A percentile compares a stretch with the other conserved stretches of the same genome.
These are phyloP conservation scores for Trifolium fragiferum DNA, from an alignment of 306 rosid genomes.

Conservation along the genomic window DNA sequence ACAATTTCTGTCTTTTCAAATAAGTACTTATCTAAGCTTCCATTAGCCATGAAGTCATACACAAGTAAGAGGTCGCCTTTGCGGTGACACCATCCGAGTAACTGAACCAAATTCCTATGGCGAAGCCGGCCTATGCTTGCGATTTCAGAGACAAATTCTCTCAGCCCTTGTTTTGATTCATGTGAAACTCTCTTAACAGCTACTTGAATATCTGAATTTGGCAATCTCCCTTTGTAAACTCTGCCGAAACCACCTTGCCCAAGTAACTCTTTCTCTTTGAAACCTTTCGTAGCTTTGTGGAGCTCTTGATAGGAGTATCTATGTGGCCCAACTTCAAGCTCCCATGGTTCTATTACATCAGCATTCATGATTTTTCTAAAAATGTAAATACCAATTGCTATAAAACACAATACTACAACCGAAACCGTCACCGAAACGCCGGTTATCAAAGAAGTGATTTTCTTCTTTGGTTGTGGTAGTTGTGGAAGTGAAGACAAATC, in stretches of 20 bases:
- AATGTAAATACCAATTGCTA: constrained; percentile 47
- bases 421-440: constrained; percentile 48
- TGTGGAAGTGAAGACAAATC: constrained; percentile 64
- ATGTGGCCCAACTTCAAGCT: constrained; percentile 79
- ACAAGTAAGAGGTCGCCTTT: background rate
- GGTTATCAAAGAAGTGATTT: constrained; percentile 43
- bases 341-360: constrained; percentile 78
- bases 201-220: background rate
- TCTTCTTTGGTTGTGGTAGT: constrained; percentile 67
- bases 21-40: constrained; percentile 34
- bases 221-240: background rate
- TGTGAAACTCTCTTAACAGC: background rate
- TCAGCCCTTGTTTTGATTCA: background rate
- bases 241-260: background rate
- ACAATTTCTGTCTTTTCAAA: constrained; percentile 57
- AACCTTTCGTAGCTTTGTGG: constrained; percentile 66
- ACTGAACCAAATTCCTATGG: background rate
- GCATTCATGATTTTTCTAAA: constrained; percentile 58
- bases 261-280: background rate
- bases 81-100: background rate
- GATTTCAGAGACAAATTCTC: background rate
- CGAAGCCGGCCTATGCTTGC: background rate
- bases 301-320: constrained; percentile 77
- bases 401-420: constrained; percentile 42
- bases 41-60: background rate